phyloP scores from a whole-genome alignment of 768 basidiomycete genomes.

The Tricholoma terreum region DNA sequence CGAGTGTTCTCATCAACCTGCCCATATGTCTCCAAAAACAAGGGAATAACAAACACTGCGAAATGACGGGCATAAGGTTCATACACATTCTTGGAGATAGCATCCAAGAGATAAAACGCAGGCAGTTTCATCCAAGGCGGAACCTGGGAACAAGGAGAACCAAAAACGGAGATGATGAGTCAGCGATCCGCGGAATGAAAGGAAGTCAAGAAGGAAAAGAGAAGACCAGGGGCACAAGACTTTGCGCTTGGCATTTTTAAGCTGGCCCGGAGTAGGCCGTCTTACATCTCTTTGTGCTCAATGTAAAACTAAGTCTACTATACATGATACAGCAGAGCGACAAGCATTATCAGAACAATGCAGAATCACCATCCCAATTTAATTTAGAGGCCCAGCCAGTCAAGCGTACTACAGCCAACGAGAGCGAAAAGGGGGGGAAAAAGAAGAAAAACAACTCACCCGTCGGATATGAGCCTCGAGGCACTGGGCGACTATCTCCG shows the following conservation, averaged over 20 bases:
- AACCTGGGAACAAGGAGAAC: conserved; percentile 53
- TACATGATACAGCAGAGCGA: conserved; percentile 38
- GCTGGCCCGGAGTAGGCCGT: conserved; percentile 24
- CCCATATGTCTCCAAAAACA: conserved; percentile 87
- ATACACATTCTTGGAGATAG: conserved; percentile 94
- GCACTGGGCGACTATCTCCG: conserved; percentile 77
- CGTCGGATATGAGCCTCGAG: conserved; percentile 80
- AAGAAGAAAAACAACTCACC: conserved; percentile 76
- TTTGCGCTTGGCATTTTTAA: conserved; percentile 12
- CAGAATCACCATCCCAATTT: conserved; percentile 10
- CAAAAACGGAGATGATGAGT: conserved; percentile 56
- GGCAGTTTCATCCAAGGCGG: conserved; percentile 89
- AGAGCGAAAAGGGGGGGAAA: too few species aligned
- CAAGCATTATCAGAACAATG: conserved; percentile 17
- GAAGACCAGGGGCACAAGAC: conserved; percentile 24
- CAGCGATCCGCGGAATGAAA: conserved; percentile 57
- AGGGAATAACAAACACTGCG: conserved; percentile 71
- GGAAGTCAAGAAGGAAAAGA: conserved; percentile 16
- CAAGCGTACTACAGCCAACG: background rate
- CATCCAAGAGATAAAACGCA: conserved; percentile 92
- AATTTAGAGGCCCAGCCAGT: background rate
- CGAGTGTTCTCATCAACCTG: conserved; percentile 82
- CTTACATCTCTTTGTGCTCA: conserved; percentile 38
- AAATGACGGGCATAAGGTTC: conserved; percentile 90
- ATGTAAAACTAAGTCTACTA: conserved; percentile 35